A percentile compares a stretch with the other conserved stretches of the same genome.
These are phyloP conservation scores for Pelagophyceae sp. DNA, from an alignment of 352 stramenopile genomes.

Conservation along the genomic window DNA sequence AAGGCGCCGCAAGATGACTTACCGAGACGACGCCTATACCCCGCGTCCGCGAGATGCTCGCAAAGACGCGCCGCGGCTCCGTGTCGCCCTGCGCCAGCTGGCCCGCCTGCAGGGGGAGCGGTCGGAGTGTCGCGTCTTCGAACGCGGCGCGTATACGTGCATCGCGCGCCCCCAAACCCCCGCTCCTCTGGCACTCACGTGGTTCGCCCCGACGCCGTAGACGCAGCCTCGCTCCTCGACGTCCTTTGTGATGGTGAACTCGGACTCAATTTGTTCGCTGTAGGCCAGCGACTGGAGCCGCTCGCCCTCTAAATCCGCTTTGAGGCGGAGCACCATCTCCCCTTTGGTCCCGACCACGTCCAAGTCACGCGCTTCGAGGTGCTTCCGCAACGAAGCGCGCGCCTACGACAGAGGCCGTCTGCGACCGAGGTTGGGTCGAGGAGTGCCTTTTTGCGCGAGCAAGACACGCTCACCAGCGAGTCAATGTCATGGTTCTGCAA, in stretches of 20 bases:
- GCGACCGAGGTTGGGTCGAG: too few species aligned
- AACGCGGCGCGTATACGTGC: constrained; percentile 26
- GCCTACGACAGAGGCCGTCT: not conserved
- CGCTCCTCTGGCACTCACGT: too few species aligned
- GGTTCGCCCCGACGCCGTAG: constrained; percentile 38
- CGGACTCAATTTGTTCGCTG: constrained; percentile 40
- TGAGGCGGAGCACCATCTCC: constrained; percentile 37
- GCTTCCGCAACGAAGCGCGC: constrained; percentile 20
- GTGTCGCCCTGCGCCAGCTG: constrained; percentile 46
- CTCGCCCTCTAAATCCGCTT: constrained; percentile 29
- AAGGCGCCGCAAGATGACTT: too few species aligned
- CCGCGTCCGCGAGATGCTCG: constrained; percentile 36
- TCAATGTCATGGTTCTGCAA: not conserved
- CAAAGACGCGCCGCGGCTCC: constrained; percentile 36
- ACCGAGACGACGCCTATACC: constrained; percentile 34
- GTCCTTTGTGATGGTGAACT: constrained; percentile 40
- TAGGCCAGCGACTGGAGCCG: constrained; percentile 33
- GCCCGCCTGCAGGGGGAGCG: too few species aligned
- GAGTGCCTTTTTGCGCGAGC: too few species aligned
- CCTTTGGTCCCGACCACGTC: constrained; percentile 39
- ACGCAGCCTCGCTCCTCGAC: constrained; percentile 45
- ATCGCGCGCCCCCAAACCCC: not conserved
- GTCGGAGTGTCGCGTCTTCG: constrained; percentile 25
- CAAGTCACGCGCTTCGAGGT: constrained; percentile 41
- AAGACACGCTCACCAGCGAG: not conserved